Evolutionary conservation across 148 eudicot genomes (phyloP).

Genomic region (Vaccinium darrowii): DNA sequence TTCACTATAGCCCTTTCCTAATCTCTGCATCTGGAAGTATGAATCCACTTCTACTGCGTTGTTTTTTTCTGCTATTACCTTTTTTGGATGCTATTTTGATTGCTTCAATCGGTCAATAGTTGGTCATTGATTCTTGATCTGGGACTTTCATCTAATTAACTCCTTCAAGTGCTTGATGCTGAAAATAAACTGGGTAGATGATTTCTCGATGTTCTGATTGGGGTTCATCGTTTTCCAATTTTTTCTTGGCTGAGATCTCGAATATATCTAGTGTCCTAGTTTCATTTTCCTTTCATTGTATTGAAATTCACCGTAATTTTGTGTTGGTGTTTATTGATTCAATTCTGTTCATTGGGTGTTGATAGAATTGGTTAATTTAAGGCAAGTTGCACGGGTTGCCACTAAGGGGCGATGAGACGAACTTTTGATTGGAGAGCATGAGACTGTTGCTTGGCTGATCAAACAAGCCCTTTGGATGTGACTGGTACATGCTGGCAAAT

Average conservation of each 20-base stretch:
- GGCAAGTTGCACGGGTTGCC: background rate
- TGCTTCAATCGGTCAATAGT: background rate
- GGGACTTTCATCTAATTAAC: background rate
- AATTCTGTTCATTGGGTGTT: background rate
- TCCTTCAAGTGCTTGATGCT: background rate
- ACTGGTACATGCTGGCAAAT: background rate
- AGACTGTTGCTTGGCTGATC: background rate
- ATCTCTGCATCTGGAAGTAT: background rate
- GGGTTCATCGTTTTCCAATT: background rate
- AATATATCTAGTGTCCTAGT: background rate
- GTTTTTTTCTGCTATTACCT: background rate
- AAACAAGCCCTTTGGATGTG: too few species aligned
- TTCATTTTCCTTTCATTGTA: background rate
- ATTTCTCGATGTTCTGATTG: background rate
- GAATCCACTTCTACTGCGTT: background rate
- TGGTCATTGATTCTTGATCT: slow-evolving; percentile 8
- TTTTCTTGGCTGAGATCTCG: background rate
- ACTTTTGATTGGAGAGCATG: background rate
- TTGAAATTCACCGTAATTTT: background rate
- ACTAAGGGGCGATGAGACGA: background rate
- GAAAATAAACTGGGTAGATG: background rate
- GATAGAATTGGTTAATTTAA: too few species aligned
- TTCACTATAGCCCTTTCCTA: background rate
- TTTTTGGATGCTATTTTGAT: background rate
- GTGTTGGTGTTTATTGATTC: background rate